Conservation (phyloP, 257 asterid species). For the Fraxinus excelsior region DNA sequence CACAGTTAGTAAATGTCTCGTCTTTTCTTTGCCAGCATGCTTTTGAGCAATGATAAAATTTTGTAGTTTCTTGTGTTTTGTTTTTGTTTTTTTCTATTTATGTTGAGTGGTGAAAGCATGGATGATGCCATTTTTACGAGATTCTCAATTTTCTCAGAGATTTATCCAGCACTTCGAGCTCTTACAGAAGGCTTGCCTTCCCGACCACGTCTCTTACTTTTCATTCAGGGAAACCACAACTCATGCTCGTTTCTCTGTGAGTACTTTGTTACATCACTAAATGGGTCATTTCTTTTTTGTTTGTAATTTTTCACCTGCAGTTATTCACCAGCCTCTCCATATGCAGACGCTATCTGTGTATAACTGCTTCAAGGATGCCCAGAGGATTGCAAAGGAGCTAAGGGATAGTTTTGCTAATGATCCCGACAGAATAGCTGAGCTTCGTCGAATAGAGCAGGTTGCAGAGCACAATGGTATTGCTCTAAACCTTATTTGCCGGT, state of each 20-base stretch:
- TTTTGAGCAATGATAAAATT: neutral
- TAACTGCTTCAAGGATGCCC: conserved; percentile 88
- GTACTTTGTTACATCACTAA: conserved; percentile 25
- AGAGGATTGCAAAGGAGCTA: conserved; percentile 74
- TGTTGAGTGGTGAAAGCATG: neutral
- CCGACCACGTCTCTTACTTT: conserved; percentile 70
- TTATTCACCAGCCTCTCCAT: conserved; percentile 23
- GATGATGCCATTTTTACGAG: conserved; percentile 20
- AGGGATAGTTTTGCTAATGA: conserved; percentile 63
- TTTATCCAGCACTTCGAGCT: conserved; percentile 94
- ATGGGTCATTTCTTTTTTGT: neutral
- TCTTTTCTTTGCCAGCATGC: neutral
- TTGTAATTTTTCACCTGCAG: neutral
- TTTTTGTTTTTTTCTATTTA: conserved; percentile 13
- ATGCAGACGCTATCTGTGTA: conserved; percentile 52
- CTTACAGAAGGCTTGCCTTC: conserved; percentile 85
- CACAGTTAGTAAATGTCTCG: neutral
- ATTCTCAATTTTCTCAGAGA: conserved; percentile 59
- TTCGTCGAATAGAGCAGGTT: conserved; percentile 79
- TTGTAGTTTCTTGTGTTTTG: conserved; percentile 3
- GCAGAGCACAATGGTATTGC: conserved; percentile 92
- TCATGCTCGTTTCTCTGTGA: conserved; percentile 69
- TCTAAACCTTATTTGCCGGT: conserved; percentile 66
- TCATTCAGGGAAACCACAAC: conserved; percentile 67
- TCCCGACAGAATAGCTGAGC: conserved; percentile 66